Base-by-base conservation (phyloP, 352 stramenopile genomes). In the Phytophthora melonis region DNA sequence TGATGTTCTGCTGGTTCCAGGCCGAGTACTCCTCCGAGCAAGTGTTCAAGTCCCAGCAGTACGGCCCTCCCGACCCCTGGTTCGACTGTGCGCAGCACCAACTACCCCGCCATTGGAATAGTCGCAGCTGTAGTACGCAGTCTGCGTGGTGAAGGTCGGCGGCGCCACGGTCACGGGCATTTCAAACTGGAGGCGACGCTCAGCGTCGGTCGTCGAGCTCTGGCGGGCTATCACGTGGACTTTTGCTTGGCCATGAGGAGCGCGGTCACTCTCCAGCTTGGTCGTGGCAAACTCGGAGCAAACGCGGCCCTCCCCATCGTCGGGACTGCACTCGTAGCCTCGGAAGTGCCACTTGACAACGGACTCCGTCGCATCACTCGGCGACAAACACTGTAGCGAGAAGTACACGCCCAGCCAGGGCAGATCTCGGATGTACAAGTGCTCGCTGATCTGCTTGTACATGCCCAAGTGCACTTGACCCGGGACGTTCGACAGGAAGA, bases 61-160 rank as follows among this genome's bases (percentile, higher is more conserved):
- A 70, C 5, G 77, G 34, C 1, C 63, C 73, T 1, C 65, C 56
- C 2, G 63, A 69, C 13, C 61, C 77, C 13, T 65, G 54, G 54
- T 84, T 84, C 2, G 68, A 79, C 54, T 87, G 57, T 25, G 53
- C 54, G 41, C 83, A 90, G 49, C 83, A 90, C 83, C 83, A 90
- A 1, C 25, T 81, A 41, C 60, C 74, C 63, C 56, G 25, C 14
- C 63, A 25, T 10, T 43, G 2, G 55, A 56, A 66, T 85, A 84
- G 1, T 25, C 73, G 41, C 83, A 90, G 53, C 39, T 56, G 55
- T 90, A 90, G 59, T 86, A 90, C 19, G 74, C 81, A 8, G 52
- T 74, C 36, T 68, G 56, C 11, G 78, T 72, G 21, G 63, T 63
- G 54, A 81, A 77, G 3, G 52, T 43, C 45, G 74, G 76, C 25